A percentile compares a stretch with the other conserved stretches of the same genome.
phyloP scores from a whole-genome alignment of 306 rosid genomes.

The Cicer cuneatum region DNA sequence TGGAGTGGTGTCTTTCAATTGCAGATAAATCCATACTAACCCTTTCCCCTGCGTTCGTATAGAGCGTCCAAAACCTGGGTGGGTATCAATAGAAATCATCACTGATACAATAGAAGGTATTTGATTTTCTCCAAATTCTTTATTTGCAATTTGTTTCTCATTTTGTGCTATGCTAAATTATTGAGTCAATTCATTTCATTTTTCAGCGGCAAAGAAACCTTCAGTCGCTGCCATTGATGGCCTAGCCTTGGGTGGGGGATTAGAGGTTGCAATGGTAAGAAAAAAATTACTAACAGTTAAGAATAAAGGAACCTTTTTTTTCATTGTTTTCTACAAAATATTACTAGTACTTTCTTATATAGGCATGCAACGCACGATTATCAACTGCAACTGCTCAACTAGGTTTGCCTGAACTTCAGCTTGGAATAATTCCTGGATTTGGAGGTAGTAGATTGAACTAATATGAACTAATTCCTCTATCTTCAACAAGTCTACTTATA shows the following conservation, averaged over 20 bases:
- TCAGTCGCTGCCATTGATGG: conserved; percentile 98
- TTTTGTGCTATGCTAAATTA: conserved; percentile 31
- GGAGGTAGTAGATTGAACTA: conserved; percentile 66
- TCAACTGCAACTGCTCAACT: conserved; percentile 90
- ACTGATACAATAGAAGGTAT: conserved; percentile 82
- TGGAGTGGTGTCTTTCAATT: conserved; percentile 18
- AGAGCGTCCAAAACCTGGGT: conserved; percentile 68
- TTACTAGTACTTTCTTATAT: conserved; percentile 31
- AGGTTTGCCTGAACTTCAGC: conserved; percentile 98
- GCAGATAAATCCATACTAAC: conserved; percentile 13
- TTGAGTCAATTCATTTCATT: conserved; percentile 28
- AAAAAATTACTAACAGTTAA: conserved; percentile 41
- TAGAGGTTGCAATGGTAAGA: conserved; percentile 96
- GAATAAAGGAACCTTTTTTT: neutral
- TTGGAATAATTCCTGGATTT: conserved; percentile 96
- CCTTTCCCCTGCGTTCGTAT: conserved; percentile 26
- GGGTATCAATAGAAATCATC: conserved; percentile 70
- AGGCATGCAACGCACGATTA: conserved; percentile 91
- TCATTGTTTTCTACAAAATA: neutral
- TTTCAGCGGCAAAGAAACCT: conserved; percentile 82
- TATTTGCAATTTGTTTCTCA: conserved; percentile 10
- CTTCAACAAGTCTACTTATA: conserved; percentile 25
- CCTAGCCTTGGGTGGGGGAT: conserved; percentile 97
- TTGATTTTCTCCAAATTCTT: conserved; percentile 1
- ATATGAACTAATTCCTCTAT: neutral